Conservation (phyloP, 2,329 filamentous ascomycete genomes). For the Paradendryphiella salina region DNA sequence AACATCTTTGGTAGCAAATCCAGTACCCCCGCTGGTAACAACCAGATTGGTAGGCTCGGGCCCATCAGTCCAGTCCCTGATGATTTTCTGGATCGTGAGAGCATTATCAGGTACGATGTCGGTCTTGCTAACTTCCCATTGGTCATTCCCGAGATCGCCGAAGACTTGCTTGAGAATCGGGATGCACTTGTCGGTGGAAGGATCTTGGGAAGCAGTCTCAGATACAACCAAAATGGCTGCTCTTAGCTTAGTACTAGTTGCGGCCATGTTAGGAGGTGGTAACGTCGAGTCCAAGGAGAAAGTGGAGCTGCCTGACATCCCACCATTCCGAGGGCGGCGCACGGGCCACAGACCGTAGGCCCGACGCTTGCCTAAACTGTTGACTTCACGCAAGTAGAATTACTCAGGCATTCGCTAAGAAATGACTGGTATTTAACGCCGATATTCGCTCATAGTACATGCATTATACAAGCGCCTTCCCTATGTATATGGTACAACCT, state of each 20-base stretch:
- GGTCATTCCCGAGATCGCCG: conserved; percentile 63
- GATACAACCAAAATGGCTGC: conserved; percentile 85
- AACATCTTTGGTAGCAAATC: conserved; percentile 80
- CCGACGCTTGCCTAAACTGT: conserved; percentile 6
- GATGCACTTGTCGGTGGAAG: conserved; percentile 75
- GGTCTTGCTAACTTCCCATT: conserved; percentile 71
- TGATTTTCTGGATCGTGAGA: conserved; percentile 71
- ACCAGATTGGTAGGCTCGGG: conserved; percentile 69
- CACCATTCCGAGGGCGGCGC: conserved; percentile 19
- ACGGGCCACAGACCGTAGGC: conserved; percentile 22
- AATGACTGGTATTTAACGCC: conserved; percentile 33
- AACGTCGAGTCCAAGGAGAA: conserved; percentile 18
- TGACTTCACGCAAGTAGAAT: background rate
- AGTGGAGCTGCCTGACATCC: conserved; percentile 27
- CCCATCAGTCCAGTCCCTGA: conserved; percentile 74
- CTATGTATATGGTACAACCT: conserved; percentile 39
- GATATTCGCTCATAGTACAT: conserved; percentile 43
- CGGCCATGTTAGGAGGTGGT: conserved; percentile 34
- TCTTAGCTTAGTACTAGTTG: conserved; percentile 57
- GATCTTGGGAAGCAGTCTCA: conserved; percentile 81
- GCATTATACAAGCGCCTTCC: conserved; percentile 43
- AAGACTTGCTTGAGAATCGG: conserved; percentile 71
- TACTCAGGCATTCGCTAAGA: background rate
- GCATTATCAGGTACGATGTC: conserved; percentile 80
- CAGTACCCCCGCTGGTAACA: conserved; percentile 88